These are phyloP conservation scores for Aspergillus cejpii DNA, from an alignment of 2,329 filamentous ascomycete genomes.

Conservation along the genomic window DNA sequence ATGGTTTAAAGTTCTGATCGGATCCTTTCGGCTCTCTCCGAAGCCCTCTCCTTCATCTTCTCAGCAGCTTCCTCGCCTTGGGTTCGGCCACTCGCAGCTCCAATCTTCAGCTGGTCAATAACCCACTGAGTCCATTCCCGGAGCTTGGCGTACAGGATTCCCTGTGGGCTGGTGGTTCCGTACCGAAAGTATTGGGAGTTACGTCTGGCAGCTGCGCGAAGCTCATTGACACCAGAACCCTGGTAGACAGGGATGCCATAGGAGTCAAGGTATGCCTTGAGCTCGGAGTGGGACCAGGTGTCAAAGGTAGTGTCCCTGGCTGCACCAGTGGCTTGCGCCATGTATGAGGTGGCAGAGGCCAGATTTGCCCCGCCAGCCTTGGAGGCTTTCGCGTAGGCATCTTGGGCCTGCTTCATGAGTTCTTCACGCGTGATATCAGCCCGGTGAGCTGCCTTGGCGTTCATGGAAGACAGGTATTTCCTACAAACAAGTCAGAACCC, in stretches of 20 bases:
- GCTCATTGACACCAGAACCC: constrained; percentile 60
- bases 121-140: constrained; percentile 44
- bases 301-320: constrained; percentile 64
- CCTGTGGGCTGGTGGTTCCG: constrained; percentile 60
- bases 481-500: constrained; percentile 22
- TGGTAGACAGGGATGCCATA: constrained; percentile 66
- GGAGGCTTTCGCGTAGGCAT: constrained; percentile 43
- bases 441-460: constrained; percentile 53
- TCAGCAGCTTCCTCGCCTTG: constrained; percentile 47
- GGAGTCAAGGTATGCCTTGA: constrained; percentile 73
- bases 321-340: constrained; percentile 58
- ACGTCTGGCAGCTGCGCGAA: constrained; percentile 64
- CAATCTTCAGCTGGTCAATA: constrained; percentile 45
- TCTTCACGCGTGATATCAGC: constrained; percentile 65
- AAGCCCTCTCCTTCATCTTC: constrained; percentile 39
- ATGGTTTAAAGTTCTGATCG: constrained; percentile 28
- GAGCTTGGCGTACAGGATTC: constrained; percentile 61
- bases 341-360: constrained; percentile 64
- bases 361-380: constrained; percentile 42
- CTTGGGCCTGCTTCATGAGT: constrained; percentile 53
- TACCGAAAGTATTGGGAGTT: constrained; percentile 72
- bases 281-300: constrained; percentile 62
- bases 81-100: constrained; percentile 42
- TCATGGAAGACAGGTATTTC: constrained; percentile 45
- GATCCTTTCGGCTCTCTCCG: constrained; percentile 45